Percentiles rank a stretch among this genome's conserved stretches.
Evolutionary conservation across 306 rosid species (phyloP).

Genomic region (Cicer judaicum): DNA sequence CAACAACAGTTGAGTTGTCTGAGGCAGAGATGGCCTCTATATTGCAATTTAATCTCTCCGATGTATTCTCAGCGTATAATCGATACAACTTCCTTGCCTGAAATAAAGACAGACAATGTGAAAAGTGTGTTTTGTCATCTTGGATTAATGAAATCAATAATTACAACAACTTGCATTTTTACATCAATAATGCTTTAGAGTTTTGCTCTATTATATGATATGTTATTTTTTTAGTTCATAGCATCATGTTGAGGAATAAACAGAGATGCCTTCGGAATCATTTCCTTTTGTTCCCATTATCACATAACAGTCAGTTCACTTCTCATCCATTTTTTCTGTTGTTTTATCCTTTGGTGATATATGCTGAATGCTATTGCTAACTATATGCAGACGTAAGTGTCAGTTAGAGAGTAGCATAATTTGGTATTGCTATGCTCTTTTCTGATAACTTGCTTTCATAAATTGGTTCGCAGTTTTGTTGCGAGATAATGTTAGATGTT

Average conservation of each 20-base stretch:
- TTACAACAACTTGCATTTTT: constrained; percentile 4
- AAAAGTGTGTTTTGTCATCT: neutral
- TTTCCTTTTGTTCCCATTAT: no score
- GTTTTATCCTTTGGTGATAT: no score
- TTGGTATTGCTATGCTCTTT: no score
- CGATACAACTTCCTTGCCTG: constrained; percentile 60
- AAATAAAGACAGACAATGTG: constrained; percentile 11
- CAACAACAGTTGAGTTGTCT: constrained; percentile 47
- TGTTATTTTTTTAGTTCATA: neutral
- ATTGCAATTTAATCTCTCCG: constrained; percentile 56
- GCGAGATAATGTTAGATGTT: no score
- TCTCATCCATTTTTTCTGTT: no score
- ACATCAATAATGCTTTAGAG: neutral
- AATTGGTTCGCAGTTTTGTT: no score
- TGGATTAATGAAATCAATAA: constrained; percentile 15
- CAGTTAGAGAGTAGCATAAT: no score
- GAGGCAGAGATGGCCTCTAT: constrained; percentile 56
- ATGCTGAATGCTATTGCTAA: no score
- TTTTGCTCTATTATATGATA: neutral
- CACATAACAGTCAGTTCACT: no score
- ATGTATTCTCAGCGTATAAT: constrained; percentile 56
- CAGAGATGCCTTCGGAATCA: no score
- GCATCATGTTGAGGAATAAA: neutral
- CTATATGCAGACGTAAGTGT: no score
- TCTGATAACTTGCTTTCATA: no score